Base-by-base conservation (phyloP, 208 protist genomes). In the Acanthamoeba rhysodes region DNA sequence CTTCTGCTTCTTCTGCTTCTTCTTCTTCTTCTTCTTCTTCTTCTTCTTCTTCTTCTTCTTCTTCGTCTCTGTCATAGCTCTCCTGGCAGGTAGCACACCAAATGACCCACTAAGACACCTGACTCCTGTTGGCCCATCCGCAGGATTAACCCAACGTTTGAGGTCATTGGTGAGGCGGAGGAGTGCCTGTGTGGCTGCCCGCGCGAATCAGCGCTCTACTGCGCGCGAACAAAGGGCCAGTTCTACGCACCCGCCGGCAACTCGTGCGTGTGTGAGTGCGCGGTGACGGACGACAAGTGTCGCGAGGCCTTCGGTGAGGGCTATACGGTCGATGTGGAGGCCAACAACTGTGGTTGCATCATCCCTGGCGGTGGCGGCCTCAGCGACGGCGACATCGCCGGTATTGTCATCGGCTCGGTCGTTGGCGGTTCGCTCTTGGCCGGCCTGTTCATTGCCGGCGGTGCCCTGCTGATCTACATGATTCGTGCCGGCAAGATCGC, bases 261-360 rank as follows among this genome's bases (percentile, higher is more conserved):
- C 24, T 68, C 34, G 41, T 53, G 45, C 45, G 74, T n/a, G 16
- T 84, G 74, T 27, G 74, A 5, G 29, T 84, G 74, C 74, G 45
- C 74, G 22, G 74, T 84, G 74, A 84, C 74, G 45, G 74, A 84
- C 24, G 74, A 45, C 41, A 84, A 84, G 45, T 84, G 74, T 18
- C 34, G 41, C 18, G 32, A 45, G 7, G 74, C 34, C 18, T 84
- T 84, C n/a, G 74, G 74, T 0, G 22, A 22, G 8, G 74, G n/a
- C n/a, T 84, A 84, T 18, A 22, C 7, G 20, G 74, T 27, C 45
- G 74, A 84, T 27, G 24, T 68, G 18, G 62, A 68, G 24, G 16
- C 45, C 7, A 24, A 24, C 41, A 84, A 84, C 74, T 84, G 74
- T 32, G 74, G 41, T 10, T 84, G 74, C 29, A 29, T 68, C 24